These are phyloP conservation scores for Silene coronaria DNA, from an alignment of 179 eudicot genomes.

Conservation along the genomic window DNA sequence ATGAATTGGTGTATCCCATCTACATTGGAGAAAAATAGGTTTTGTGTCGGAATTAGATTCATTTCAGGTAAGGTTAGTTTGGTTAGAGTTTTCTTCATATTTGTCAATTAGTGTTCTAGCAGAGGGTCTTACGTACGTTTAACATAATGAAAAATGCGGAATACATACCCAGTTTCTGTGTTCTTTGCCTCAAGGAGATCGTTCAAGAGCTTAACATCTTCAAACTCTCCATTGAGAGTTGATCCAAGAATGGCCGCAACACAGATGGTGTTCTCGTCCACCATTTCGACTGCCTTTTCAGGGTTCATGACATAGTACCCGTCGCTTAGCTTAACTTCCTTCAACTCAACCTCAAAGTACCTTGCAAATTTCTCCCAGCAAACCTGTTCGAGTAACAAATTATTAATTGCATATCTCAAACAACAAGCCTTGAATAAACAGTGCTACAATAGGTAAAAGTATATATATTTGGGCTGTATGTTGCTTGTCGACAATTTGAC, in stretches of 20 bases:
- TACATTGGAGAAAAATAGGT: conserved; percentile 2
- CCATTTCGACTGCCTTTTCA: conserved; percentile 24
- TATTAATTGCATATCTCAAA: neutral
- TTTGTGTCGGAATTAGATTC: too few relatives aligned
- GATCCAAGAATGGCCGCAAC: conserved; percentile 27
- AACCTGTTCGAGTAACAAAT: conserved; percentile 8
- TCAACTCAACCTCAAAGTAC: conserved; percentile 26
- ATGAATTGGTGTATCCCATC: conserved; percentile 45
- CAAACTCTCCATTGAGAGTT: conserved; percentile 37
- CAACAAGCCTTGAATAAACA: neutral
- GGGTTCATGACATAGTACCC: conserved; percentile 29
- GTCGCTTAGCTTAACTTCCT: conserved; percentile 23
- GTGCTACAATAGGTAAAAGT: too few relatives aligned
- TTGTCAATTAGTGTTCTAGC: too few relatives aligned
- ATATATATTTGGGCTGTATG: too few relatives aligned
- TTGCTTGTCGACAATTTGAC: too few relatives aligned
- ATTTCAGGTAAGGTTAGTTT: too few relatives aligned
- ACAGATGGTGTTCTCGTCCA: conserved; percentile 29
- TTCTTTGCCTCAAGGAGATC: conserved; percentile 32
- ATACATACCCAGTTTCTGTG: conserved; percentile 33
- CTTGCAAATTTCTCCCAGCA: conserved; percentile 31
- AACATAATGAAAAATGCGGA: too few relatives aligned
- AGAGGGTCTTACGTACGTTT: too few relatives aligned
- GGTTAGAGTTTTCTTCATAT: too few relatives aligned
- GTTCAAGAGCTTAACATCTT: conserved; percentile 36